Base-by-base conservation (phyloP, 345 rosid species). In the Sonneratia alba region DNA sequence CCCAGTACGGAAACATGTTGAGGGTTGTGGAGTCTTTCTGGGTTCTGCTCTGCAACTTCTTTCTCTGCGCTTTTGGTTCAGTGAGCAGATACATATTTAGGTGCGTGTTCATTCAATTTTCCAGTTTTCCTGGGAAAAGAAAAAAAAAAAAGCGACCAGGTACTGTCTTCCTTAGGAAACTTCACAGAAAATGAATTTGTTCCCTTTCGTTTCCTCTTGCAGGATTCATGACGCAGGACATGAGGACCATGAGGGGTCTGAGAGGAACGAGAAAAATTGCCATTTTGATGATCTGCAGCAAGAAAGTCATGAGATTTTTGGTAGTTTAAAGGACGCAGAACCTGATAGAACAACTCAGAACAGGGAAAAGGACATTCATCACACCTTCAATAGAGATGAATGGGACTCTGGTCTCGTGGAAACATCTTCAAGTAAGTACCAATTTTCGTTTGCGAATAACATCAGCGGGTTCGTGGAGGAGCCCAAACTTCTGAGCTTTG, bases 381-480 rank as follows among this genome's bases (percentile, higher is more conserved):
- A 34, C 45, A 72, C 72, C 21, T 75, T 53, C 8, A 47, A 47
- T 47, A 47, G 51, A 9, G 79, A 69, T 63, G 70, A 6, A 37
- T 74, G 74, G 51, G 71, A 48, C 53, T 78, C 73, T 65, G 76
- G 77, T 71, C 10, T 81, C 37, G 51, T 63, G 66, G 75, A 64
- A 64, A 32, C 79, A 47, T 47, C 51, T 8, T 47, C 51, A 27
- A 87, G 76, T 38, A 88, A 81, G 79, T 88, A 70, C 67, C 80
- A 90, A 40, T 82, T 81, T 47, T 73, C 67, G 4, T 77, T 78
- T 8, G 78, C 77, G 68, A 83, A 70, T 51, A 77, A 69, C 63
- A 70, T 87, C 71, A 71, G 73, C 64, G 84, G 88, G 69, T 86
- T 85, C 74, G 69, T 87, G 42, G 87, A 89, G 72, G 86, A 87